Conservation (phyloP, 2,329 filamentous ascomycete genomes). For the Fusarium domesticum region DNA sequence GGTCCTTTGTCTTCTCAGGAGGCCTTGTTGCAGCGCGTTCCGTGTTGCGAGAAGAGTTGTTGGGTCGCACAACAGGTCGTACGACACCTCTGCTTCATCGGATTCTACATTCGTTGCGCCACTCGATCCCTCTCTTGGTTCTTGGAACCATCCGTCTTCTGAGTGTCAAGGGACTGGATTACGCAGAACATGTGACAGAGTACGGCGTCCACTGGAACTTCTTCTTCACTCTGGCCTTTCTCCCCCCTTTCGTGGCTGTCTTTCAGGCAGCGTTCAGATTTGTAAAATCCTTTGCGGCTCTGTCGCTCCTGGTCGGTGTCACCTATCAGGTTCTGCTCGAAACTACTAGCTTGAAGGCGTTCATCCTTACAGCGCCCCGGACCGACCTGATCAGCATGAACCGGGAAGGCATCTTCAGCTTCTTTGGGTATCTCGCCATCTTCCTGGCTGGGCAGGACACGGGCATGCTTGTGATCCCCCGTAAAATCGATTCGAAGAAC, state of each 20-base stretch:
- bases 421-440: constrained; percentile 89
- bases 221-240: constrained; percentile 89
- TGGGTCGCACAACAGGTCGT: constrained; percentile 48
- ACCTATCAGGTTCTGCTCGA: constrained; percentile 75
- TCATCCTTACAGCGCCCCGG: constrained; percentile 77
- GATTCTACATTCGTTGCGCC: constrained; percentile 66
- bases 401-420: constrained; percentile 92
- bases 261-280: constrained; percentile 70
- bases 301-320: constrained; percentile 67
- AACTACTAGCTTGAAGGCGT: constrained; percentile 73
- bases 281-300: constrained; percentile 72
- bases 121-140: constrained; percentile 77
- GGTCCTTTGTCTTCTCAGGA: constrained; percentile 93
- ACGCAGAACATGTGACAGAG: constrained; percentile 94
- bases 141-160: constrained; percentile 78
- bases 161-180: constrained; percentile 91
- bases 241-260: constrained; percentile 84
- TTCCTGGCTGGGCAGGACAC: constrained; percentile 86
- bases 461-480: constrained; percentile 75
- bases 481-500: constrained; percentile 45
- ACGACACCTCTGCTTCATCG: constrained; percentile 52
- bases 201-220: constrained; percentile 99
- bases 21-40: constrained; percentile 86
- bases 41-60: constrained; percentile 64
- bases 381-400: constrained; percentile 82